phyloP scores from a whole-genome alignment of 495 filamentous ascomycete species.

The Penicillium cataractarum region DNA sequence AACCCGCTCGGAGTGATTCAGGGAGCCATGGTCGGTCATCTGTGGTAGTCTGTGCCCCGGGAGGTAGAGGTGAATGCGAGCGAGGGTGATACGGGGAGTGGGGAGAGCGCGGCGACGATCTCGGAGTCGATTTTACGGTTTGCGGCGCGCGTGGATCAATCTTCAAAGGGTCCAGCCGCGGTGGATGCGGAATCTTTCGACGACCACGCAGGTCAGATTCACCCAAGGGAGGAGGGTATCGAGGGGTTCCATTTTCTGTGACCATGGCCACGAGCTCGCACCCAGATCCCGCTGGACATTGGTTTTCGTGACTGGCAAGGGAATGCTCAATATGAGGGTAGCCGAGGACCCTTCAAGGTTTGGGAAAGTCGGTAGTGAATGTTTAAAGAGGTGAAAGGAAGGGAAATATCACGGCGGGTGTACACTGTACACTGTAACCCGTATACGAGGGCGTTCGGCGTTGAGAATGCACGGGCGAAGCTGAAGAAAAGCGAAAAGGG shows the following conservation, averaged over 20 bases:
- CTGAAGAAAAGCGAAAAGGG: slow-evolving; percentile 6
- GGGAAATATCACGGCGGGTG: background rate
- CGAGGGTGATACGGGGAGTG: slow-evolving; percentile 26
- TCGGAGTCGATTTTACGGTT: slow-evolving; percentile 27
- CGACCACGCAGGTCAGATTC: slow-evolving; percentile 40
- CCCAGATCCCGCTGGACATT: slow-evolving; percentile 53
- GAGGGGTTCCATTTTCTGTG: slow-evolving; percentile 50
- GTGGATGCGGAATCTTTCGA: slow-evolving; percentile 38
- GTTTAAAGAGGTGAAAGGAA: background rate
- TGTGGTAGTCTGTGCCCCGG: slow-evolving; percentile 19
- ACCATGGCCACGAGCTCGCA: slow-evolving; percentile 53
- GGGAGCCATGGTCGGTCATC: slow-evolving; percentile 38
- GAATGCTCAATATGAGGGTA: background rate
- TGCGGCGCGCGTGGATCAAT: slow-evolving; percentile 37
- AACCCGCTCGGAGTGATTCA: slow-evolving; percentile 31
- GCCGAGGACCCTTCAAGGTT: background rate
- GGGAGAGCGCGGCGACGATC: slow-evolving; percentile 31
- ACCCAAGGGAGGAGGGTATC: slow-evolving; percentile 40
- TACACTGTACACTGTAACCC: slow-evolving; percentile 13
- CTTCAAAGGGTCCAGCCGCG: slow-evolving; percentile 39
- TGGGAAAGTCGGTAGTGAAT: background rate
- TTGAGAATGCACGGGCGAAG: slow-evolving; percentile 4
- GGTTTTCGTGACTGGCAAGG: slow-evolving; percentile 30
- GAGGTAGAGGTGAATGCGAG: slow-evolving; percentile 36
- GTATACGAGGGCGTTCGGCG: slow-evolving; percentile 1